Base-by-base conservation (phyloP, 1,284 basidiomycete species). In the Anthracocystis walkeri region DNA sequence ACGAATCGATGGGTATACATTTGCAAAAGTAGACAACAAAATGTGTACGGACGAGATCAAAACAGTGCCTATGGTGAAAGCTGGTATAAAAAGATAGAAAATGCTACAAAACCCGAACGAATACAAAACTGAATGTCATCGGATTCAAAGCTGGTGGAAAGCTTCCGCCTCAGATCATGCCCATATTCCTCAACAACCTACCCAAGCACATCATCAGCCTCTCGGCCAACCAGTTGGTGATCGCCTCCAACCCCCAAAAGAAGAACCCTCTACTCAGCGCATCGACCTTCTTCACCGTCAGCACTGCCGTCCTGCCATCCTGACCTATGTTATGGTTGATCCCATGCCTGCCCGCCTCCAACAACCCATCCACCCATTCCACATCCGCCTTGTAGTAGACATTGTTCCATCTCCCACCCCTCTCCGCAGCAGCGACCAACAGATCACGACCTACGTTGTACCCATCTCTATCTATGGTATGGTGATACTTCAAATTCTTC, bases 281-380 rank as follows among this genome's bases (percentile, higher is more conserved):
- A 23, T 69, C 63, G 8, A 75, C 72, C 40, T 66, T 67, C 59
- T 84, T 68, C 40, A 84, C 82, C 7, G 79, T 82, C 44, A 84
- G 56, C 1, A 84, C 69, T 7, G 81, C 82, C 11, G 80, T 80
- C 27, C 78, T 64, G 21, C 83, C 82, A 52, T 84, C 83, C 46
- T 80, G 77, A 2, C 66, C 64, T 42, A 84, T 85, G 35, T 83
- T 82, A 65, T 86, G 85, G 38, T 85, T 85, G 66, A 86, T 81
- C 16, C 85, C 83, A 21, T 82, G 73, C 14, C 56, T 66, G 0
- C 85, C 85, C 0, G 79, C 54, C 23, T 70, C 64, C 4, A 85
- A 48, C n/a, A 86, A 65, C 0, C 79, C 81, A 16, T 84, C 81
- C 23, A 83, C 58, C 77, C 80, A 86, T 20, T 82, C 79, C 14